These are phyloP conservation scores for Lactarius deliciosus DNA, from an alignment of 768 basidiomycete genomes.

Conservation along the genomic window DNA sequence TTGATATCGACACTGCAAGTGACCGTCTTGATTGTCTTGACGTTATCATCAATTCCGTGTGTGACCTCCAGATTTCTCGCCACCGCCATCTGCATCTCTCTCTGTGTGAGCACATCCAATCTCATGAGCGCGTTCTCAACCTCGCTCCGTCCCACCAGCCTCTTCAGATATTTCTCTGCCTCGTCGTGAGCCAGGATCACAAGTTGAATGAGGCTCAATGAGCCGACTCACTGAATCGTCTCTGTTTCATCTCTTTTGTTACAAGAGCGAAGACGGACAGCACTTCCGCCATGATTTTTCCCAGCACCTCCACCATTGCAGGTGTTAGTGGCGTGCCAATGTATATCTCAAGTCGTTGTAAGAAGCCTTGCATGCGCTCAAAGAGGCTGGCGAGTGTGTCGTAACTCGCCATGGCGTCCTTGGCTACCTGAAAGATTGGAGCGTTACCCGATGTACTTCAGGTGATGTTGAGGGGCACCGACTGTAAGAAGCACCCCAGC, in stretches of 20 bases:
- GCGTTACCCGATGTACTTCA: not conserved
- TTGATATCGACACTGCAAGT: not conserved
- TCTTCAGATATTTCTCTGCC: constrained; percentile 1
- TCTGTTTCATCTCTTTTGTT: constrained; percentile 3
- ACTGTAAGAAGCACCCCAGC: not conserved
- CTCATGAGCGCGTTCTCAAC: constrained; percentile 3
- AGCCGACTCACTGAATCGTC: not conserved
- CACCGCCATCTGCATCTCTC: not conserved
- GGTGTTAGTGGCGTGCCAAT: not conserved
- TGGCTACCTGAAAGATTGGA: not conserved
- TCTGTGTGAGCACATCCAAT: constrained; percentile 8
- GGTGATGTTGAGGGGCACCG: not conserved
- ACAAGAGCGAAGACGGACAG: constrained; percentile 2
- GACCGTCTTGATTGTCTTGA: not conserved
- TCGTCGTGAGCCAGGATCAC: not conserved
- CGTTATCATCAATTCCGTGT: too few relatives aligned
- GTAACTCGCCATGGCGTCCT: constrained; percentile 3
- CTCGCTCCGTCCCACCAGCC: not conserved
- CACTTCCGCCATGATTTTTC: constrained; percentile 1
- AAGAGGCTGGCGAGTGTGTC: constrained; percentile 5
- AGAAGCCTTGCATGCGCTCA: constrained; percentile 9
- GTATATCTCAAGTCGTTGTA: constrained; percentile 10
- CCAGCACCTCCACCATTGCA: constrained; percentile 1
- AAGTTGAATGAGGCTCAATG: too few relatives aligned
- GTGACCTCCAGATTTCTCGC: not conserved